phyloP scores from a whole-genome alignment of 75 land plant species.

The Selaginella tamariscina region DNA sequence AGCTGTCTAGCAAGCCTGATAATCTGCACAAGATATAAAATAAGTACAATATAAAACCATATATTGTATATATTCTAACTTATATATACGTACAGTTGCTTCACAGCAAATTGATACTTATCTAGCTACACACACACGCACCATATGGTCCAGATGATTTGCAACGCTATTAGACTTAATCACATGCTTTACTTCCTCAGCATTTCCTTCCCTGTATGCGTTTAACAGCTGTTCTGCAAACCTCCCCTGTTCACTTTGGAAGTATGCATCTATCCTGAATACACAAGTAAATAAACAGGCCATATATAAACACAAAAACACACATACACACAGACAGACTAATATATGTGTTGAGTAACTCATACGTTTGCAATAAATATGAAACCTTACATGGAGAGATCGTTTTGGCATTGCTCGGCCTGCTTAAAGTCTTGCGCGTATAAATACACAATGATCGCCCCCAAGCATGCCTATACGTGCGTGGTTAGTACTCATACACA shows the following conservation, averaged over 20 bases:
- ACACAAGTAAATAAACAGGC: background rate
- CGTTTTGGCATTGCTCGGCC: conserved; percentile 89
- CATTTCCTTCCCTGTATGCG: conserved; percentile 68
- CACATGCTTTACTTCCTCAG: conserved; percentile 68
- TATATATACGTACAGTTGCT: background rate
- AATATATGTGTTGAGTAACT: background rate
- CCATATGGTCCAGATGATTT: conserved; percentile 80
- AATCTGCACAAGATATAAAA: conserved; percentile 37
- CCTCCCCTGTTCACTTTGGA: conserved; percentile 63
- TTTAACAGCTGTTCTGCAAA: conserved; percentile 65
- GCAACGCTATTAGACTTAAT: conserved; percentile 54
- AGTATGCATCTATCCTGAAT: conserved; percentile 61
- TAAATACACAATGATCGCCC: conserved; percentile 85
- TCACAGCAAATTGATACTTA: background rate
- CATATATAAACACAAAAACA: background rate
- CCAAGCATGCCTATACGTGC: conserved; percentile 88
- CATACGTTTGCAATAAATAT: background rate
- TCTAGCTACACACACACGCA: conserved; percentile 10
- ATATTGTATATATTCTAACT: background rate
- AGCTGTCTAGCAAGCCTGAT: conserved; percentile 76
- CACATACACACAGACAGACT: background rate
- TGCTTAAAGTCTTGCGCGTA: conserved; percentile 77
- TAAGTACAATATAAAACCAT: background rate
- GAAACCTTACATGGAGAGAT: conserved; percentile 72
- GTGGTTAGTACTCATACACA: no score